Percentiles rank a stretch among this genome's conserved stretches.
phyloP scores from a whole-genome alignment of 2,329 filamentous ascomycete species.

The Boeremia exigua region DNA sequence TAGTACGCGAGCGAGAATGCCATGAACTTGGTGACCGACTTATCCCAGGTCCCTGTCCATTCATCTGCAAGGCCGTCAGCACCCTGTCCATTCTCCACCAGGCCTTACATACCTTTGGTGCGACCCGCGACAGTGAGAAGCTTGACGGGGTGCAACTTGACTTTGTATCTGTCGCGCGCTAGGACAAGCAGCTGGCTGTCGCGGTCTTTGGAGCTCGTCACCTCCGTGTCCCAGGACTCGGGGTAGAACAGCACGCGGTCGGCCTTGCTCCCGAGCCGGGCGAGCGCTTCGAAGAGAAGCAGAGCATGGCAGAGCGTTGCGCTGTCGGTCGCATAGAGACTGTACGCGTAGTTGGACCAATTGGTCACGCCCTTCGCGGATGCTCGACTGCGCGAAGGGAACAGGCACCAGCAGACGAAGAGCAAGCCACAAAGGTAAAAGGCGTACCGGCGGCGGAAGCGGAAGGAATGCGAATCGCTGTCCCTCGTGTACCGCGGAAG shows the following conservation, averaged over 20 bases:
- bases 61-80: slow-evolving; percentile 36
- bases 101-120: slow-evolving; percentile 32
- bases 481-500: slow-evolving; percentile 40
- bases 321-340: slow-evolving; percentile 52
- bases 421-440: slow-evolving; percentile 36
- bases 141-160: slow-evolving; percentile 56
- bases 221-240: slow-evolving; percentile 45
- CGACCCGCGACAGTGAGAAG: slow-evolving; percentile 47
- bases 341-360: slow-evolving; percentile 52
- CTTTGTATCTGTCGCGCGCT: slow-evolving; percentile 58
- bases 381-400: slow-evolving; percentile 23
- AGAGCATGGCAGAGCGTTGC: slow-evolving; percentile 53
- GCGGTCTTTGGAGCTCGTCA: slow-evolving; percentile 38
- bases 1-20: slow-evolving; percentile 73
- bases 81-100: not conserved
- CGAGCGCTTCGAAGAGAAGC: slow-evolving; percentile 54
- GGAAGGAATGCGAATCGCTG: slow-evolving; percentile 22
- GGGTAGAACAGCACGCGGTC: slow-evolving; percentile 56
- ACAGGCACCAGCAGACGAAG: slow-evolving; percentile 38
- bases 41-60: slow-evolving; percentile 62
- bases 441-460: slow-evolving; percentile 37
- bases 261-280: slow-evolving; percentile 51
- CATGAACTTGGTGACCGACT: slow-evolving; percentile 71
- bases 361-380: slow-evolving; percentile 24
- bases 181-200: slow-evolving; percentile 56